phyloP scores from a whole-genome alignment of 1,284 basidiomycete genomes.

The Pulveroboletus sp. region DNA sequence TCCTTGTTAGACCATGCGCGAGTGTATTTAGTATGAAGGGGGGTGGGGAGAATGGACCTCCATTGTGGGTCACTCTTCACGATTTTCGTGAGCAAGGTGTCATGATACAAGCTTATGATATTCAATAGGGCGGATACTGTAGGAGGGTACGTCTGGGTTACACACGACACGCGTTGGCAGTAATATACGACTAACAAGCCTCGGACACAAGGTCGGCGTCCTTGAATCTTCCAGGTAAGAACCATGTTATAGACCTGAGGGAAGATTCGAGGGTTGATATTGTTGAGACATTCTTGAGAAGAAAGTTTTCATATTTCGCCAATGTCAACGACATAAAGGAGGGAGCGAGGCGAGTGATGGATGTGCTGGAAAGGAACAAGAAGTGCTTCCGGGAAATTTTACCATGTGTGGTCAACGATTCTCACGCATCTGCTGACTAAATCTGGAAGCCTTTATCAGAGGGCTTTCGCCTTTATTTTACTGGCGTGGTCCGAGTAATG shows the following conservation, averaged over 20 bases:
- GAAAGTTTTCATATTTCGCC: constrained; percentile 77
- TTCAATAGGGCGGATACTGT: constrained; percentile 75
- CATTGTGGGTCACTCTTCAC: constrained; percentile 63
- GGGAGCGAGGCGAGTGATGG: background rate
- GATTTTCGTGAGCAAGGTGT: constrained; percentile 74
- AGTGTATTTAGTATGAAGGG: constrained; percentile 78
- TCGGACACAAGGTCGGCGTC: constrained; percentile 94
- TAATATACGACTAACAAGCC: constrained; percentile 65
- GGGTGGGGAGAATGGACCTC: constrained; percentile 68
- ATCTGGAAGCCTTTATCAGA: too few relatives aligned
- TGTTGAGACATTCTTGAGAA: constrained; percentile 80
- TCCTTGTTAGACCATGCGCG: constrained; percentile 77
- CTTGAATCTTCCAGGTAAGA: constrained; percentile 93
- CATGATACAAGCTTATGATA: constrained; percentile 83
- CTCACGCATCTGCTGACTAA: constrained; percentile 10
- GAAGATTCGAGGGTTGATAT: constrained; percentile 88
- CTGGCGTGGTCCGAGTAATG: too few relatives aligned
- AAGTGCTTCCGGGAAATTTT: constrained; percentile 7
- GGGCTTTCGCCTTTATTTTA: too few relatives aligned
- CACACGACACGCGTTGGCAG: constrained; percentile 10
- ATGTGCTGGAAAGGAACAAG: constrained; percentile 1
- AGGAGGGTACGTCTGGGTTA: constrained; percentile 20
- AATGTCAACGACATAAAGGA: constrained; percentile 46
- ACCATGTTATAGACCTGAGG: constrained; percentile 88
- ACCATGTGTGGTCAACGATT: constrained; percentile 10